Base-by-base conservation (phyloP, 306 rosid genomes). In the Cotoneaster glaucophyllus region DNA sequence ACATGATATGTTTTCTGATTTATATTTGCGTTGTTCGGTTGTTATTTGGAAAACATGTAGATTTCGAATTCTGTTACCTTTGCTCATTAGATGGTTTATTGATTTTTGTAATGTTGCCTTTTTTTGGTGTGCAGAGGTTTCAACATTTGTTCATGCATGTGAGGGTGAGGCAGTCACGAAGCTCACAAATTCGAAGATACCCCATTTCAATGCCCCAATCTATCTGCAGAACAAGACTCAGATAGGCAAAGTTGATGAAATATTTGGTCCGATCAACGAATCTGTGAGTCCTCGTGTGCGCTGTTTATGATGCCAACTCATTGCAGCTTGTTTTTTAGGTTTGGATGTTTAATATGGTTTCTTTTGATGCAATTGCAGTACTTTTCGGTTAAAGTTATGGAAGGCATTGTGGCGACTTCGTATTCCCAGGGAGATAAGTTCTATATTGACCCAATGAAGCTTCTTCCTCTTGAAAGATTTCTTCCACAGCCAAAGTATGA, bases 241-340 rank as follows among this genome's bases (percentile, higher is more conserved):
- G 89, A 96, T 96, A 34, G 99, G 99, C 41, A 96, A 96, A 83
- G 99, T 96, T 63, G 99, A 92, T 82, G 99, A 96, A 76, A 96
- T 96, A 71, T 96, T 92, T 65, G 98, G 81, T 74, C 82, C 86
- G 24, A 82, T 76, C 73, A 77, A 77, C 21, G 87, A 86, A 72
- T 81, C 84, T 17, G 89, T 76, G 77, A 87, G 90, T 67, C 78
- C 70, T 6, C 77, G 54, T 21, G 74, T 53, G 24, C 44, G 8
- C 56, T 22, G 21, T 67, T 80, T 57, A 14, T 45, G 31, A 34
- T 77, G 45, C 24, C 34, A 13, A 32, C 59, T 57, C n/a, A 8
- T 69, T 73, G 21, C 32, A 1, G 32, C 71, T 79, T 75, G 52
- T 57, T 41, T 67, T 21, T 10, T 61, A 13, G 63, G 67, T 10